These are phyloP conservation scores for Moesziomyces antarcticus DNA, from an alignment of 1,284 basidiomycete species.

Conservation along the genomic window DNA sequence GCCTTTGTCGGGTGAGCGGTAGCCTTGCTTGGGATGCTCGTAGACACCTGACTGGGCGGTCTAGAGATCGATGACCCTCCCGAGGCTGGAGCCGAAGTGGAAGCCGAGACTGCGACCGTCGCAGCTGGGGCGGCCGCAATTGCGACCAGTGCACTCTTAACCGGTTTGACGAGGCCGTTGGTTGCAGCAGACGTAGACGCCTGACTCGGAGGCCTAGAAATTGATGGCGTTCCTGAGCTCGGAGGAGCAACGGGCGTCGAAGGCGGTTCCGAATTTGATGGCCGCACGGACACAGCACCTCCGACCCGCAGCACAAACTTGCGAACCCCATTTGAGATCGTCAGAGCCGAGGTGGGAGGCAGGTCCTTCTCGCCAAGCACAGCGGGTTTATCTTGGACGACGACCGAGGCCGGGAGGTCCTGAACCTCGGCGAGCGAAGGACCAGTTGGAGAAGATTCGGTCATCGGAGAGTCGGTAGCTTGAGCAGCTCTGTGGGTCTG, in stretches of 20 bases:
- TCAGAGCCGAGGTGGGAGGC: neutral
- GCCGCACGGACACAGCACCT: constrained; percentile 4
- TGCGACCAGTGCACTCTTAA: too few relatives aligned
- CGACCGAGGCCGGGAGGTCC: too few relatives aligned
- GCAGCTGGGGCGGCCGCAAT: too few relatives aligned
- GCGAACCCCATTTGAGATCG: constrained; percentile 26
- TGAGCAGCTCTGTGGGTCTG: neutral
- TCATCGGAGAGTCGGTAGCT: neutral
- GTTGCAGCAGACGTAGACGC: too few relatives aligned
- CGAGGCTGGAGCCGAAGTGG: neutral
- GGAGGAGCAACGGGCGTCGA: neutral
- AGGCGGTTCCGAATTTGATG: neutral
- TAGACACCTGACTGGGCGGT: neutral
- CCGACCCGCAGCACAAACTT: constrained; percentile 22
- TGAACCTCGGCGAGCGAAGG: neutral
- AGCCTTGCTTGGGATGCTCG: too few relatives aligned
- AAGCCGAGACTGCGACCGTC: too few relatives aligned
- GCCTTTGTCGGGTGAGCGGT: neutral
- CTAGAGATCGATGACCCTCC: neutral
- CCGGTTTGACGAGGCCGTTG: too few relatives aligned
- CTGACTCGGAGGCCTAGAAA: too few relatives aligned
- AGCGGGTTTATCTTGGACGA: neutral
- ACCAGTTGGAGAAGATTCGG: too few relatives aligned
- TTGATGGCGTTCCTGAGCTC: neutral
- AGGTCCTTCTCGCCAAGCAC: neutral